Evolutionary conservation across 2,329 filamentous ascomycete genomes (phyloP).

Genomic region (Colletotrichum orchidophilum): DNA sequence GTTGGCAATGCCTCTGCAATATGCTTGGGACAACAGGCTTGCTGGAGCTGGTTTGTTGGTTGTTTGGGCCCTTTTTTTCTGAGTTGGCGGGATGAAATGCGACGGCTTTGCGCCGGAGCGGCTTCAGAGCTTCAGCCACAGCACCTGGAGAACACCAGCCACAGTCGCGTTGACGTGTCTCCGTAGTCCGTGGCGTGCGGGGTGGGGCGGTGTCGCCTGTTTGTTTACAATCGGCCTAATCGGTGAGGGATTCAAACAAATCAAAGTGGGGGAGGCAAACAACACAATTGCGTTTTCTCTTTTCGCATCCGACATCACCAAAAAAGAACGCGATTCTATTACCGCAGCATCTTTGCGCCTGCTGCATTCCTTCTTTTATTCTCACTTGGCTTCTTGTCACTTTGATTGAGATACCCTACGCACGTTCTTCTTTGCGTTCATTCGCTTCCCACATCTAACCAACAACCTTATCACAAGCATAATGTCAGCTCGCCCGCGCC

Average conservation of each 20-base stretch:
- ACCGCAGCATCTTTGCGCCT: constrained; percentile 5
- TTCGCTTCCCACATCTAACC: background rate
- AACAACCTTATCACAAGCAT: background rate
- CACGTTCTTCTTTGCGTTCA: background rate
- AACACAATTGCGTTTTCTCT: constrained; percentile 22
- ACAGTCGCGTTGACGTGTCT: constrained; percentile 24
- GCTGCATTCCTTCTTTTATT: background rate
- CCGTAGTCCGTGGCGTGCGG: background rate
- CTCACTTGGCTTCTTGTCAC: constrained; percentile 11
- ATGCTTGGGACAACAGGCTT: background rate
- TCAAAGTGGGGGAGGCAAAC: constrained; percentile 33
- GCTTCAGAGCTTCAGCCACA: constrained; percentile 21
- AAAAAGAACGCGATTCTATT: background rate
- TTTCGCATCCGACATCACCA: constrained; percentile 10
- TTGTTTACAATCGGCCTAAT: constrained; percentile 35
- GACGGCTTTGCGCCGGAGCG: background rate
- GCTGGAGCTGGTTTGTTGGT: background rate
- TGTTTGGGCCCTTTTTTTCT: background rate
- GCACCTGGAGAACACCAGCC: background rate
- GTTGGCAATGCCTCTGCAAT: background rate
- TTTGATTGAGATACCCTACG: constrained; percentile 25
- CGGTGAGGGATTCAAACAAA: constrained; percentile 34
- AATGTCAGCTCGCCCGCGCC: constrained; percentile 48
- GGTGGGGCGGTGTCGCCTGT: constrained; percentile 28
- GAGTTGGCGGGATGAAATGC: background rate